Evolutionary conservation across 306 rosid genomes (phyloP).

Genomic region (Citrullus amarus): DNA sequence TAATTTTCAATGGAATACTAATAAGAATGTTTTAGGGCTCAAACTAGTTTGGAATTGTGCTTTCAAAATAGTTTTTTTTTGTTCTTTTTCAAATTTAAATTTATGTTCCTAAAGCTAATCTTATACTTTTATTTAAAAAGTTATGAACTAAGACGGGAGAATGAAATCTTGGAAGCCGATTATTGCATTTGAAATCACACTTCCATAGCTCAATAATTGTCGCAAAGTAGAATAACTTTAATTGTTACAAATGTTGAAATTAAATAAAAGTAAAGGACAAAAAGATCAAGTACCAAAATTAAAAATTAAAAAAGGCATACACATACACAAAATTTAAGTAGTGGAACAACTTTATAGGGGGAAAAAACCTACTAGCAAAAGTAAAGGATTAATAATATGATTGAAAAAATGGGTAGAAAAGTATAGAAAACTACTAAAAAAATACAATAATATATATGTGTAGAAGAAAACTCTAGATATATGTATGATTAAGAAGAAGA

Average conservation of each 20-base stretch:
- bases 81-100: background rate
- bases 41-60: background rate
- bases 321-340: background rate
- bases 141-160: background rate
- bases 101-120: too few relatives aligned
- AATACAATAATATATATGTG: background rate
- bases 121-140: background rate
- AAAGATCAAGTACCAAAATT: background rate
- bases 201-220: background rate
- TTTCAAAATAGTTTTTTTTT: background rate
- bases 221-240: background rate
- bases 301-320: background rate
- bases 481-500: background rate
- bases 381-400: background rate
- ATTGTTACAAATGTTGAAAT: background rate
- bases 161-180: background rate
- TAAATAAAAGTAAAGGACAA: background rate
- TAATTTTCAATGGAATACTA: background rate
- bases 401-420: background rate
- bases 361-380: background rate
- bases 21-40: background rate
- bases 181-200: background rate
- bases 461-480: background rate
- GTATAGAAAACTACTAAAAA: background rate
- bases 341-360: background rate